Base-by-base conservation (phyloP, 257 asterid genomes). In the Ballota nigra region DNA sequence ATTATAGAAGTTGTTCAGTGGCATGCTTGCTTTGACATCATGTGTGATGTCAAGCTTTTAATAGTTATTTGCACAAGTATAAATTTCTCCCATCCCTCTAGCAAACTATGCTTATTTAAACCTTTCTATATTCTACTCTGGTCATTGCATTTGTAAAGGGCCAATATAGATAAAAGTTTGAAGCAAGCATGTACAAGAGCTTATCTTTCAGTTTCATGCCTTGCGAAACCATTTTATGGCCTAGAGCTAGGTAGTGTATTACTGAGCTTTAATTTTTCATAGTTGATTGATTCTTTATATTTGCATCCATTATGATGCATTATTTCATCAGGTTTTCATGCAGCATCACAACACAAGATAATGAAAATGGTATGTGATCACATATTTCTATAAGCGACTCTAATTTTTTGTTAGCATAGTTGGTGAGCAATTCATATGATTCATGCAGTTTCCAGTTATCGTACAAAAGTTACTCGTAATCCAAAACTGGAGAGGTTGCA, bases 381-480 rank as follows among this genome's bases (percentile, higher is more conserved):
- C 58, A 57, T 19, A 62, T 65, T 70, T 36, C 20, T 70, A 11
- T 34, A 55, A 24, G 49, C 18, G 36, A 64, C 13, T 31, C 13
- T 0, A 6, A 5, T 7, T 33, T 59, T 24, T 70, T 13, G 20
- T 36, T 26, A 47, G 57, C 38, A 49, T 64, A 22, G 58, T 65
- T 31, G 12, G 11, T 75, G 72, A 70, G n/a, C 8, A 49, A 34
- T 75, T 40, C 11, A 58, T 60, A 66, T 40, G 15, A 55, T 36
- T 61, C 75, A 75, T 78, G 83, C 85, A 86, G 87, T 70, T 62
- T 38, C 33, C 49, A 73, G 60, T 73, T 91, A 81, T 77, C 81
- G 83, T 28, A 89, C 97, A 31, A 86, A 86, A 78, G 97, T 92
- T 68, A 65, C 85, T 47, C 85, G 98, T n/a, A 92, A 92, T 66